A percentile compares a stretch with the other conserved stretches of the same genome.
Evolutionary conservation across 225 moss, liverwort and hornwort species (phyloP).

Genomic region (Bryum argenteum): DNA sequence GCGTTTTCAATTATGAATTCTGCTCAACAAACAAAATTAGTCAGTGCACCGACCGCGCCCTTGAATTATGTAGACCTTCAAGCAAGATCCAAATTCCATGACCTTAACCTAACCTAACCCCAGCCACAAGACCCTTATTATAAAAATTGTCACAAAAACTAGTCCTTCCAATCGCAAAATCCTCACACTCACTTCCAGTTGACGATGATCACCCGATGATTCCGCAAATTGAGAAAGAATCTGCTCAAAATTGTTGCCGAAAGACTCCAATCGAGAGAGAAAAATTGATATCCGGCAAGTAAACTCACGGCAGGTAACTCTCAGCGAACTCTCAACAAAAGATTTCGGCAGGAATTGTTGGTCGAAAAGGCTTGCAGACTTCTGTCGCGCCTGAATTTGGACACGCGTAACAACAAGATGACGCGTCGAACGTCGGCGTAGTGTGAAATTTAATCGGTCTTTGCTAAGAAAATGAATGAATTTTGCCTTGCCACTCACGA

Average conservation of each 20-base stretch:
- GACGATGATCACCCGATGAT: constrained; percentile 10
- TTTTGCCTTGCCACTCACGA: constrained; percentile 24
- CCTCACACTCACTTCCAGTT: constrained; percentile 18
- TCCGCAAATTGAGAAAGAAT: constrained; percentile 3
- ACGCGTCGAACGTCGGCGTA: constrained; percentile 6
- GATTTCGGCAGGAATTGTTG: too few relatives aligned
- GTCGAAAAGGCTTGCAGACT: background rate
- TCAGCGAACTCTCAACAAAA: too few relatives aligned
- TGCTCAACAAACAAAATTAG: constrained; percentile 18
- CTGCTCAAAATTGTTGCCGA: background rate
- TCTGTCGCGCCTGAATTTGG: background rate
- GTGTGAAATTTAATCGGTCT: background rate
- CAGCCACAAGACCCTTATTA: constrained; percentile 1
- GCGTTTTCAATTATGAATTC: constrained; percentile 8
- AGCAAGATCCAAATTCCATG: constrained; percentile 26
- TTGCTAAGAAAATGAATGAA: background rate
- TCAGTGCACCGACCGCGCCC: background rate
- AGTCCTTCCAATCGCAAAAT: background rate
- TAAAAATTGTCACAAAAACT: background rate
- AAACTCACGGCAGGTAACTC: background rate
- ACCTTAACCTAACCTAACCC: constrained; percentile 37
- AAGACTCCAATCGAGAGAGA: background rate
- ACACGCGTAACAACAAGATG: constrained; percentile 10
- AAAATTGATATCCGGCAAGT: background rate
- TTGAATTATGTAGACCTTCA: constrained; percentile 9